Conservation (phyloP, 1,284 basidiomycete species). For the Puccinia polysora region DNA sequence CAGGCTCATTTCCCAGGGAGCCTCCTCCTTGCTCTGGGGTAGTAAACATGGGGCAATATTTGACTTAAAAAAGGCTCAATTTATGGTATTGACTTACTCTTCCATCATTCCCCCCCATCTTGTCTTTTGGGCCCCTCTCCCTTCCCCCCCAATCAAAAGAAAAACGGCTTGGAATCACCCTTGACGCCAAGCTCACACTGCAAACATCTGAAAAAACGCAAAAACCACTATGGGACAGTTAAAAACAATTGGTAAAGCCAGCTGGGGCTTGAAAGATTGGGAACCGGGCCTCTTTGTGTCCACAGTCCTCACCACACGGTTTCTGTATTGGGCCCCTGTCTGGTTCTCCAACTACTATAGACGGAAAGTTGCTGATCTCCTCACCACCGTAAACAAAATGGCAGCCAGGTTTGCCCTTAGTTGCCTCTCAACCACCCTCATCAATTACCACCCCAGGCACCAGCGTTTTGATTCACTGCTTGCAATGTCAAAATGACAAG, state of each 20-base stretch:
- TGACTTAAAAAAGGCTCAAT: background rate
- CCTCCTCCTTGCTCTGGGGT: background rate
- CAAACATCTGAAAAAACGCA: background rate
- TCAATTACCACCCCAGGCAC: no score
- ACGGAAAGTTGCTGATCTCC: background rate
- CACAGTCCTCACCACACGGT: background rate
- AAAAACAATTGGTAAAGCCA: background rate
- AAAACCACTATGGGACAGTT: background rate
- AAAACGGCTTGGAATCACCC: background rate
- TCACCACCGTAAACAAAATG: background rate
- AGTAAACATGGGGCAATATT: constrained; percentile 1
- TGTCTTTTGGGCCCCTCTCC: no score
- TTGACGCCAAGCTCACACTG: background rate
- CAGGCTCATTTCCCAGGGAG: background rate
- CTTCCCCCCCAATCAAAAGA: no score
- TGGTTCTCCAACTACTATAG: background rate
- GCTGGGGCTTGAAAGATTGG: background rate
- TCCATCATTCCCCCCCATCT: background rate
- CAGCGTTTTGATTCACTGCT: no score
- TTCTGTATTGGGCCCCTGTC: no score
- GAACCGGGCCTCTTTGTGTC: background rate
- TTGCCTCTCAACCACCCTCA: no score
- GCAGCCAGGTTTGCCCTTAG: background rate
- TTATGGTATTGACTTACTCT: background rate
- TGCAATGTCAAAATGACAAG: no score